Evolutionary conservation across 2,329 filamentous ascomycete genomes (phyloP).

Genomic region (Colletotrichum orbiculare): DNA sequence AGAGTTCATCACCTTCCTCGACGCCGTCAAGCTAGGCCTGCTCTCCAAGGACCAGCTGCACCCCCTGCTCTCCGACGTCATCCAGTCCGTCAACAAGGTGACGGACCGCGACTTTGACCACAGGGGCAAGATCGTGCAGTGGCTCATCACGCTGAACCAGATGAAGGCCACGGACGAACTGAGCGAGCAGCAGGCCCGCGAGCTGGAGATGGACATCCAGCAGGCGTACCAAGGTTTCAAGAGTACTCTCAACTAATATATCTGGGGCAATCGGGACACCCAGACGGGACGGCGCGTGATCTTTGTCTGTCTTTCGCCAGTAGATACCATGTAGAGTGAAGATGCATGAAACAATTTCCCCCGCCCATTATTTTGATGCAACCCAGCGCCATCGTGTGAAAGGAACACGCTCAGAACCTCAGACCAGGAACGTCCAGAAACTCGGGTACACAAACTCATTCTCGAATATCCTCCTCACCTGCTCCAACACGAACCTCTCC

Average conservation of each 20-base stretch:
- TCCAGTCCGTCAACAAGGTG: conserved; percentile 96
- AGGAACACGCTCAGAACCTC: not conserved
- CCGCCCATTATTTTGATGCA: not conserved
- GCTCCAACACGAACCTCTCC: conserved; percentile 95
- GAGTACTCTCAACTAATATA: conserved; percentile 71
- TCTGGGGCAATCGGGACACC: too few relatives aligned
- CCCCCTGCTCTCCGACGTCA: conserved; percentile 92
- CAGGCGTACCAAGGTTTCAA: conserved; percentile 96
- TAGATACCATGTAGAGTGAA: conserved; percentile 24
- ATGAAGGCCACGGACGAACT: conserved; percentile 97
- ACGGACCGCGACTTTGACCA: conserved; percentile 95
- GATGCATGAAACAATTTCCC: not conserved
- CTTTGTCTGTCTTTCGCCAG: not conserved
- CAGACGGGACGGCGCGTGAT: too few relatives aligned
- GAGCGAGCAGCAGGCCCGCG: conserved; percentile 85
- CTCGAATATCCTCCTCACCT: conserved; percentile 96
- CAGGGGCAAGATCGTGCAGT: conserved; percentile 97
- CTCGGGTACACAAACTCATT: conserved; percentile 99
- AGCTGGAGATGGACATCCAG: conserved; percentile 93
- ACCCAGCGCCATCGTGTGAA: not conserved
- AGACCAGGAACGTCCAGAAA: conserved; percentile 95
- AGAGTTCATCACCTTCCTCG: conserved; percentile 98
- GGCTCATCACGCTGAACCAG: conserved; percentile 96
- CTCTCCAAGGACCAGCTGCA: conserved; percentile 97
- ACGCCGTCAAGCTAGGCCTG: conserved; percentile 91